Conservation (phyloP, 1,284 basidiomycete genomes). For the Phlebopus sp. region DNA sequence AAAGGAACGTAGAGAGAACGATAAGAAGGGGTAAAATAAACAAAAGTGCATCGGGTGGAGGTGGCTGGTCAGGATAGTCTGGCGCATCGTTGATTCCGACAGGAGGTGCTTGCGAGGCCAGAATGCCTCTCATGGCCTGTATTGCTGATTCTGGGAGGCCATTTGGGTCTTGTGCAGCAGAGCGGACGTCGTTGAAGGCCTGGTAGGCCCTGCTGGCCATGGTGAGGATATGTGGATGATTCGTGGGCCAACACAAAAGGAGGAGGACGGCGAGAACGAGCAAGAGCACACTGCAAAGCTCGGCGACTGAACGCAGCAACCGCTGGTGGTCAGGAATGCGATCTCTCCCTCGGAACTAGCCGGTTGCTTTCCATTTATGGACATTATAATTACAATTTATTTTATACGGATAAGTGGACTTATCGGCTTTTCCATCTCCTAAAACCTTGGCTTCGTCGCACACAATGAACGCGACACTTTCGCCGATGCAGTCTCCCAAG, state of each 20-base stretch:
- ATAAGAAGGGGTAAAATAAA: conserved; percentile 90
- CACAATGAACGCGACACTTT: conserved; percentile 41
- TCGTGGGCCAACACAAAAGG: not conserved
- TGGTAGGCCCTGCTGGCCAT: conserved; percentile 16
- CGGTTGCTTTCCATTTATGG: not conserved
- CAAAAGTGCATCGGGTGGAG: conserved; percentile 61
- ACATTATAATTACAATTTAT: not conserved
- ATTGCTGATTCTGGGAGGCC: conserved; percentile 24
- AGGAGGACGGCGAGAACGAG: not conserved
- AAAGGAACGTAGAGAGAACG: conserved; percentile 88
- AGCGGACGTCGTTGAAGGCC: not conserved
- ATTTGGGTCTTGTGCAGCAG: conserved; percentile 19
- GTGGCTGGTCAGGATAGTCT: conserved; percentile 26
- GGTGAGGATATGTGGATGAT: not conserved
- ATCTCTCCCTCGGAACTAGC: conserved; percentile 6
- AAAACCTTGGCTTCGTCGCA: not conserved
- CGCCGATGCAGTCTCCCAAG: conserved; percentile 28
- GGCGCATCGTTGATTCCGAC: conserved; percentile 17
- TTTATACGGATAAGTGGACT: not conserved
- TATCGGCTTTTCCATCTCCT: not conserved
- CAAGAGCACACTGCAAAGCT: not conserved
- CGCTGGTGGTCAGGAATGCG: conserved; percentile 16
- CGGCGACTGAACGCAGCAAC: conserved; percentile 1
- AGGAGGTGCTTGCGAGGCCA: conserved; percentile 17
- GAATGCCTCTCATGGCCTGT: conserved; percentile 26